Evolutionary conservation across 176 grass and related monocot genomes (phyloP), one percentile per base, ranked within the genome.

Genomic region (Cocos nucifera): DNA sequence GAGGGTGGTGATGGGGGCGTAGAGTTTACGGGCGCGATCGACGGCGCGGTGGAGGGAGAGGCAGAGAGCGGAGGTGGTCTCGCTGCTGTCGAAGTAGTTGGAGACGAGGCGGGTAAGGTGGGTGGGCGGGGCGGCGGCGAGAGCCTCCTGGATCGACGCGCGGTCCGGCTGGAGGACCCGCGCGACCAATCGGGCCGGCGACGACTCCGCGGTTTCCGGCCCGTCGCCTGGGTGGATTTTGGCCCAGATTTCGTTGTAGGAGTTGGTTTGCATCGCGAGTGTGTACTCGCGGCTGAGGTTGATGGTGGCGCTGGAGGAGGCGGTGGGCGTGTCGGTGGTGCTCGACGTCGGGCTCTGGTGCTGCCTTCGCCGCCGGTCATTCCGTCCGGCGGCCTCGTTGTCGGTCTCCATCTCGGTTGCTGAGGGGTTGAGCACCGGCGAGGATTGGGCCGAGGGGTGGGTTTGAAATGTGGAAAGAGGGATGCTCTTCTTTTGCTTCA

Each of bases 181-280:
- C 3, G 58, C 71, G 16, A 96, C 68, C n/a, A 75, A 70, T 57
- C 52, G 5, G 24, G 51, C 53, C 50, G 39, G 21, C 16, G 44
- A 17, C 21, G 4, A 18, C 59, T 27, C 48, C 50, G 6, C 62
- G 2, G 55, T 63, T 19, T 9, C 35, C 35, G 35, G 2, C 8
- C 9, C 35, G 10, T 44, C 35, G 10, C 0, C 0, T 9, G 8
- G 32, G 18, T 98, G 84, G 78, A 98, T 92, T 78, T 80, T 86
- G 10, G 6, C 15, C 93, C 93, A 98, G 35, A 98, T 92, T 73
- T 98, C 87, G 23, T 89, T 62, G 76, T 89, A 92, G 20, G 93
- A 98, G 55, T n/a, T 69, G 16, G 87, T 98, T 39, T 85, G 82
- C 70, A 92, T 82, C 55, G 87, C 87, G 27, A 78, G 55, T 44